Base-by-base conservation (phyloP, 164 flowering plant species). In the Vitis vinifera region DNA sequence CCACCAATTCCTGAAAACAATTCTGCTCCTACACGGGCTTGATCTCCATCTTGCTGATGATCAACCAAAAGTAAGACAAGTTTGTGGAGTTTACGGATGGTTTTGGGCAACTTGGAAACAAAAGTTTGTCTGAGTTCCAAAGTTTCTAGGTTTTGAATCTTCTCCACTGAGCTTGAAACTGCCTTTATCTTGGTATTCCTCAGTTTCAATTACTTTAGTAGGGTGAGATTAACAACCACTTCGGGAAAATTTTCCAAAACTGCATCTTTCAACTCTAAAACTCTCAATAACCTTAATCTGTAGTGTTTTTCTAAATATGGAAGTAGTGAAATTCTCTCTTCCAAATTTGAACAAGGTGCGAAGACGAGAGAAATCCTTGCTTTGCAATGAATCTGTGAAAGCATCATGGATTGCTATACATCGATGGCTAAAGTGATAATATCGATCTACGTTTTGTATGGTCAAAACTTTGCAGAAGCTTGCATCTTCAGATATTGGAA, bases 401-500 rank as follows among this genome's bases (percentile, higher is more conserved):
- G 1, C 30, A 10, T 16, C 63, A 27, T 15, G 14, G 9, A 16
- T 15, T 16, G 8, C 15, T 8, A 56, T 19, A 56, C 1, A 3
- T 0, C 10, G 14, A 30, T 59, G 48, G 27, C 27, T 23, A 23
- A 1, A 2, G 27, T 23, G 27, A 23, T 23, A 1, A 23, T 23
- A 23, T 23, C 2, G 0, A 23, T 23, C 27, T 1, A 23, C 2
- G 63, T 12, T 30, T 9, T 23, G 10, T 59, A 1, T 37, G n/a
- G 10, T 9, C 8, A 37, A 49, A 27, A 60, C 31, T 16, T 8
- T 10, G 51, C 66, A 73, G 60, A 81, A 79, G 23, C 64, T 67
- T 66, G 74, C 78, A 52, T 71, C 69, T 50, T 73, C 66, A 1
- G 78, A 68, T 57, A 44, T 19, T 71, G 1, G 52, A 50, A 5